Evolutionary conservation across 176 grass and related monocot genomes (phyloP), one percentile per base, ranked within the genome.

Genomic region (Saccharum officinarum): DNA sequence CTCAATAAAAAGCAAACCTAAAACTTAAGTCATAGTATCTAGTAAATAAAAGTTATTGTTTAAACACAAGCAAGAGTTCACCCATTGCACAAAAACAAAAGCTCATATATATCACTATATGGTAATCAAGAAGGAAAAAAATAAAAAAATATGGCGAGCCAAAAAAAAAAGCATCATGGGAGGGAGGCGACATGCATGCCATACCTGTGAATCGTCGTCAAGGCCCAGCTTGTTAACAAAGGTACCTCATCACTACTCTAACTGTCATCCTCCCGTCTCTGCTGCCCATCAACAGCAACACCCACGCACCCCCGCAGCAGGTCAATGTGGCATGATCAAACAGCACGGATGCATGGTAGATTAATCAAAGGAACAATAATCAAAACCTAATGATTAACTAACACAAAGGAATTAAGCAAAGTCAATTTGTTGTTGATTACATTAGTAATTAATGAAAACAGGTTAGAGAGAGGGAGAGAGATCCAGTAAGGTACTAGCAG

Each of bases 211-310:
- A 83, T 90, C 86, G 63, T 95, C 83, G 83, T 92, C 83, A 72
- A 95, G 87, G 28, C 79, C 85, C 13, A 95, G 90, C 79, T 90
- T 95, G 75, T 86, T 84, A 85, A 88, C 93, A 65, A n/a, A 95
- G 81, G 79, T 95, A 95, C 30, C 84, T 92, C 76, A 92, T 92
- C 88, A 95, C 80, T 89, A 95, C 73, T 75, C 93, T 81, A 86
- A 95, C 82, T 65, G 90, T 92, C 83, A 95, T 90, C 83, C 85
- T 92, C 83, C 93, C 90, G 82, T 95, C 93, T 85, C 93, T 95
- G 28, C 55, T 86, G 78, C 42, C 64, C 83, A 85, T 46, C 31
- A 79, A 59, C 37, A 80, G 22, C 25, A 77, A 42, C 30, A 26
- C 52, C 17, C 34, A 36, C 34, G 4, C 6, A 33, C 60, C 34